A percentile compares a stretch with the other conserved stretches of the same genome.
Conservation (phyloP, 129 eudicot species). For the Flaveria linearis region DNA sequence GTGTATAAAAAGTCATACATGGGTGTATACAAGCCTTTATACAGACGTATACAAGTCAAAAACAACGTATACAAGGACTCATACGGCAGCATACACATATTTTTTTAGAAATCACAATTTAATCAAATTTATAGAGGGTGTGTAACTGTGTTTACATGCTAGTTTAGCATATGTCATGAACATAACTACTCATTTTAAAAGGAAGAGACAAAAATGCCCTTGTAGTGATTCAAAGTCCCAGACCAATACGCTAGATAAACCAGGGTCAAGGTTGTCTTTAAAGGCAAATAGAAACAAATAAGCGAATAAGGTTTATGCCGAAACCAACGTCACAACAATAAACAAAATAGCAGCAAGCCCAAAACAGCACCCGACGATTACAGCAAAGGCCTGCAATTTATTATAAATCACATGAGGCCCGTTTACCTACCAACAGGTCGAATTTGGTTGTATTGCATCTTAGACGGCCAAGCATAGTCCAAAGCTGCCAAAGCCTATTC, state of each 20-base stretch:
- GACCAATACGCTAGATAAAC: slow-evolving; percentile 17
- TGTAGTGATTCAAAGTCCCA: neutral
- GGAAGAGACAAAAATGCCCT: slow-evolving; percentile 20
- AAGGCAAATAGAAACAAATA: neutral
- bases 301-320: slow-evolving; percentile 40
- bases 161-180: neutral
- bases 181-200: neutral
- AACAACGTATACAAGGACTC: no score
- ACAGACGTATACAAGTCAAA: no score
- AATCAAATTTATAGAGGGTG: neutral
- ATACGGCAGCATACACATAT: no score
- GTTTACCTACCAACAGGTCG: neutral
- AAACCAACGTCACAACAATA: slow-evolving; percentile 63
- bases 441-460: neutral
- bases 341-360: slow-evolving; percentile 76
- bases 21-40: no score
- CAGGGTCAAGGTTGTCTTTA: slow-evolving; percentile 18
- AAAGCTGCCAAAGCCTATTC: neutral
- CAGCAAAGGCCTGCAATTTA: slow-evolving; percentile 72
- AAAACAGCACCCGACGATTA: slow-evolving; percentile 71
- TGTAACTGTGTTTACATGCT: no score
- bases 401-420: slow-evolving; percentile 10
- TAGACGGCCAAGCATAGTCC: neutral
- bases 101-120: no score
- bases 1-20: no score